Evolutionary conservation across 2,329 filamentous ascomycete species (phyloP).

Genomic region (Colletotrichum viniferum): DNA sequence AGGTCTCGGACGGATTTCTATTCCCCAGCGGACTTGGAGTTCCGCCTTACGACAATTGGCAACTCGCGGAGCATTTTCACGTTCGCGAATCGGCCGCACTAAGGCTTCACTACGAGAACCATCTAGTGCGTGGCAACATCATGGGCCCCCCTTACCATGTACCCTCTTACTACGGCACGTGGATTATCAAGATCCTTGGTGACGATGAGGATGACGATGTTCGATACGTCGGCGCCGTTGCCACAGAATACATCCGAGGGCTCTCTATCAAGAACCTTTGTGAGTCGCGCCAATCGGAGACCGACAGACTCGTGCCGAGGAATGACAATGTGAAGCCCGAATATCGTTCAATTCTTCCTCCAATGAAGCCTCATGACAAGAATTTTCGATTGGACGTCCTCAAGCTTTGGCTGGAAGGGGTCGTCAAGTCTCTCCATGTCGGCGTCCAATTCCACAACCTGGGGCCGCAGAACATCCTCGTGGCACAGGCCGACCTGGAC

Average conservation of each 20-base stretch:
- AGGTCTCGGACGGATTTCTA: too few species aligned
- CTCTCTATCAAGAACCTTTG: neutral
- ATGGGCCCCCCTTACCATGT: neutral
- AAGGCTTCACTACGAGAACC: neutral
- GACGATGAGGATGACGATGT: too few species aligned
- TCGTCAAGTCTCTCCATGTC: neutral
- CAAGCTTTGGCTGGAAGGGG: neutral
- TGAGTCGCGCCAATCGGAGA: too few species aligned
- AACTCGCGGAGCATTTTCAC: neutral
- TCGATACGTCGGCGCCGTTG: neutral
- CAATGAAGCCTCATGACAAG: neutral
- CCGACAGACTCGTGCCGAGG: too few species aligned
- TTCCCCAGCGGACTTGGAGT: too few species aligned
- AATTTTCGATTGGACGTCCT: neutral
- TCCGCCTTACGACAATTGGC: neutral
- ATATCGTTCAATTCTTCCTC: neutral
- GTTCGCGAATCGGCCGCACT: neutral
- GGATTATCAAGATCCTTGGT: neutral
- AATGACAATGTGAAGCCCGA: too few species aligned
- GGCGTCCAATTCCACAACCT: neutral
- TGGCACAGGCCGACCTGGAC: neutral
- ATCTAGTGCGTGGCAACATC: neutral
- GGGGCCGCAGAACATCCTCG: rapidly evolving
- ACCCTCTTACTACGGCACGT: neutral
- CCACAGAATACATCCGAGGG: neutral